A percentile compares a stretch with the other conserved stretches of the same genome.
These are phyloP conservation scores for Kazachstania sp. DNA, from an alignment of 1,139 yeast species.

Conservation along the genomic window DNA sequence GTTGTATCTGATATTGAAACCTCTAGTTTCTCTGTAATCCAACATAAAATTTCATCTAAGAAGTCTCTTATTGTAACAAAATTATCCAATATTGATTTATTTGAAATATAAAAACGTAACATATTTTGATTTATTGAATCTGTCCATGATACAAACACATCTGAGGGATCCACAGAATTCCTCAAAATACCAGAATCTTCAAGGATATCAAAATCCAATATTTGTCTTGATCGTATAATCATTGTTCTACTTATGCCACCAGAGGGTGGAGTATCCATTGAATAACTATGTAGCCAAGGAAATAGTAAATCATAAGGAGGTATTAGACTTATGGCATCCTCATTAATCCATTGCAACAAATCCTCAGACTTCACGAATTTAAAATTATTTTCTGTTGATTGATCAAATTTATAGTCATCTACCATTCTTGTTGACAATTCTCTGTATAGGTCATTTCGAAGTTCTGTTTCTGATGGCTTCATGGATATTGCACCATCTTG, in stretches of 20 bases:
- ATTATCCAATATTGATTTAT: slow-evolving; percentile 1
- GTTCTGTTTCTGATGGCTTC: neutral
- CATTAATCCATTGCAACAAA: neutral
- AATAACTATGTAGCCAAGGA: slow-evolving; percentile 85
- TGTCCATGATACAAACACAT: slow-evolving; percentile 42
- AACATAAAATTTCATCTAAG: neutral
- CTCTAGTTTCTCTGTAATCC: neutral
- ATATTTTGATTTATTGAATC: slow-evolving; percentile 6
- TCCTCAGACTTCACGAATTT: neutral
- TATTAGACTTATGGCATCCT: slow-evolving; percentile 32
- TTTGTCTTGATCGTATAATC: slow-evolving; percentile 40
- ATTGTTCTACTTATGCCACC: slow-evolving; percentile 34
- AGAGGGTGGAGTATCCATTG: slow-evolving; percentile 14
- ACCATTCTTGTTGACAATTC: neutral
- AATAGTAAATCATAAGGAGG: slow-evolving; percentile 66
- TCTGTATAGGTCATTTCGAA: neutral
- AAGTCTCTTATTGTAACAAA: neutral
- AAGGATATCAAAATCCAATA: slow-evolving; percentile 17
- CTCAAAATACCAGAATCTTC: slow-evolving; percentile 44
- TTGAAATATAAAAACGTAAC: neutral
- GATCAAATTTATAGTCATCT: neutral
- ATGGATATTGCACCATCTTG: neutral
- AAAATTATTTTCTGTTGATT: neutral
- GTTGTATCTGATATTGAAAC: slow-evolving; percentile 3
- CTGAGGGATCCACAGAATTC: slow-evolving; percentile 55